Percentiles rank a stretch among this genome's conserved stretches.
Conservation (phyloP, 2,329 filamentous ascomycete genomes). For the Capronia americana region DNA sequence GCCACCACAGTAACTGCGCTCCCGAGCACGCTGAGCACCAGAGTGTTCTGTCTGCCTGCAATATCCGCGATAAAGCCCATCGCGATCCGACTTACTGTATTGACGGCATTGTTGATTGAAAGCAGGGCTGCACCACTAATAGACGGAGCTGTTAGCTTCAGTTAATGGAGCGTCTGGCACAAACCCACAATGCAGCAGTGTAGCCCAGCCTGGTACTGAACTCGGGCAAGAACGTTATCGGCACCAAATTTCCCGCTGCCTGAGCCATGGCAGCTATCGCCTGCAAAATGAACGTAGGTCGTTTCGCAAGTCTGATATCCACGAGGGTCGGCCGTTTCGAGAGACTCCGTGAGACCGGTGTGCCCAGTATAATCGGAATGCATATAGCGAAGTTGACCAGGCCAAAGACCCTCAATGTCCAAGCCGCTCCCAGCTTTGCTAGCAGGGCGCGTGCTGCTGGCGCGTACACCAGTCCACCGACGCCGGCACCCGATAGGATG, state of each 20-base stretch:
- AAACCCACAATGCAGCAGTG: slow-evolving; percentile 35
- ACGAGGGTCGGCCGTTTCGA: slow-evolving; percentile 44
- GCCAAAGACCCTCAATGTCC: slow-evolving; percentile 43
- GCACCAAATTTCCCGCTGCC: slow-evolving; percentile 49
- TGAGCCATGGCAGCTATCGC: slow-evolving; percentile 47
- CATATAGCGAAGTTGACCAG: slow-evolving; percentile 41
- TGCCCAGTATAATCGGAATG: slow-evolving; percentile 44
- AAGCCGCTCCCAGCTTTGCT: slow-evolving; percentile 46
- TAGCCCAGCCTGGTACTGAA: slow-evolving; percentile 51
- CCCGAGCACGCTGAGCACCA: slow-evolving; percentile 45
- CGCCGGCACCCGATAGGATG: slow-evolving; percentile 62
- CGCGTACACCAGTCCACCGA: slow-evolving; percentile 65
- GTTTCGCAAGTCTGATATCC: slow-evolving; percentile 46
- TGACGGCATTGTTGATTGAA: slow-evolving; percentile 50
- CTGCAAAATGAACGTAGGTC: slow-evolving; percentile 48
- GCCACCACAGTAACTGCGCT: slow-evolving; percentile 42
- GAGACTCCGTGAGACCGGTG: slow-evolving; percentile 33
- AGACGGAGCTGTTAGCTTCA: background rate
- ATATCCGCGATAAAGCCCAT: slow-evolving; percentile 50
- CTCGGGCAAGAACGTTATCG: slow-evolving; percentile 49
- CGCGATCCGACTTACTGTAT: slow-evolving; percentile 48
- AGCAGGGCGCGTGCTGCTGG: slow-evolving; percentile 45
- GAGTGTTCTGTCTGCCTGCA: slow-evolving; percentile 49
- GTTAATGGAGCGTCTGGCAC: background rate
- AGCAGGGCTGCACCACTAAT: slow-evolving; percentile 48